Conservation (phyloP, 1,139 yeast genomes). For the Blastobotrys proliferans region DNA sequence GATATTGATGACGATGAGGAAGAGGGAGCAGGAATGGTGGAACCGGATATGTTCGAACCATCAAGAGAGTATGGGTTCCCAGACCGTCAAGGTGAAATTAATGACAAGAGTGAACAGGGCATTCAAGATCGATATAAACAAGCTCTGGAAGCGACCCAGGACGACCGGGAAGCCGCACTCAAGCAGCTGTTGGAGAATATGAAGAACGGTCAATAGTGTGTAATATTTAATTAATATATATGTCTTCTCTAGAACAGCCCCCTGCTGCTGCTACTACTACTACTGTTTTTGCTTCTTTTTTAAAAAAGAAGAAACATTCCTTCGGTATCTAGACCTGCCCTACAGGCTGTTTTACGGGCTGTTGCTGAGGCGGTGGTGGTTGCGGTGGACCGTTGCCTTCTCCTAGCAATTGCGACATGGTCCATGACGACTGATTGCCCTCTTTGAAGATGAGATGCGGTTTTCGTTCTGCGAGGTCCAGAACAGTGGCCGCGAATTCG, state of each 20-base stretch:
- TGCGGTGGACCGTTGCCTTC: background rate
- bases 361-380: background rate
- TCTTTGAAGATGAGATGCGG: constrained; percentile 60
- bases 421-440: constrained; percentile 26
- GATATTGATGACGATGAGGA: constrained; percentile 38
- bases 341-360: background rate
- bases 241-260: no score
- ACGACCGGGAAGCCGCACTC: constrained; percentile 15
- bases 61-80: constrained; percentile 74
- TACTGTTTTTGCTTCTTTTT: no score
- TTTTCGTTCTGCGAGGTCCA: constrained; percentile 67
- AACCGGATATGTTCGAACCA: constrained; percentile 33
- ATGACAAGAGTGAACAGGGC: constrained; percentile 46
- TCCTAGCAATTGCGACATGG: background rate
- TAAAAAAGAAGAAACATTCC: background rate
- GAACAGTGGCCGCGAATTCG: constrained; percentile 79
- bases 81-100: constrained; percentile 56
- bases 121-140: constrained; percentile 67
- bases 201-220: background rate
- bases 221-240: no score
- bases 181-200: constrained; percentile 14
- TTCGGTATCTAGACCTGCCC: background rate
- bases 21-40: constrained; percentile 49
- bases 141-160: constrained; percentile 38
- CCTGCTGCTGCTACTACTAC: no score